A percentile compares a stretch with the other conserved stretches of the same genome.
phyloP scores from a whole-genome alignment of 306 rosid species.

The Geum urbanum region DNA sequence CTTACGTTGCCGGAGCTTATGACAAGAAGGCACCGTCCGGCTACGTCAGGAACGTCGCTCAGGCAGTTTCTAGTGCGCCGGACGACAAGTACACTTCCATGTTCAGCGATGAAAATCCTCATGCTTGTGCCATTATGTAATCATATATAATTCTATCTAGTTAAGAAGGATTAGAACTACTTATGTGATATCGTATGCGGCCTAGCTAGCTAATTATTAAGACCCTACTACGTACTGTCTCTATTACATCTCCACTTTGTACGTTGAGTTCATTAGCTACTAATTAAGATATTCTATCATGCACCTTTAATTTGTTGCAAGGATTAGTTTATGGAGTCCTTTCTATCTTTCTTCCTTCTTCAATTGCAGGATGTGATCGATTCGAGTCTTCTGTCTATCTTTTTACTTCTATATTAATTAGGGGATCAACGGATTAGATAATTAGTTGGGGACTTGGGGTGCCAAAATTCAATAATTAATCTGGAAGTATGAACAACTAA shows the following conservation, averaged over 20 bases:
- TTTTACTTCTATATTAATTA: too few species aligned
- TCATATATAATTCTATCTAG: neutral
- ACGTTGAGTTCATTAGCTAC: neutral
- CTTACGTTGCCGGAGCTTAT: conserved; percentile 73
- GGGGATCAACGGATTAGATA: too few species aligned
- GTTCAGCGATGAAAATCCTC: conserved; percentile 89
- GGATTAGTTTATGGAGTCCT: neutral
- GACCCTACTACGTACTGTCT: neutral
- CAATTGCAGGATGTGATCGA: too few species aligned
- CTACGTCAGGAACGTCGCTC: conserved; percentile 54
- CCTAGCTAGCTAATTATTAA: neutral
- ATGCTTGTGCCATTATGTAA: conserved; percentile 79
- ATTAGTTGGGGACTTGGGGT: neutral
- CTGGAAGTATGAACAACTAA: neutral
- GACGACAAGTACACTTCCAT: conserved; percentile 55
- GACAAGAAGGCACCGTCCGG: conserved; percentile 93
- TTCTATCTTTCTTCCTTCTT: conserved; percentile 5
- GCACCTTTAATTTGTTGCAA: too few species aligned
- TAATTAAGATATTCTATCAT: neutral
- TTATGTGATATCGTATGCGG: neutral
- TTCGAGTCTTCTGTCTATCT: too few species aligned
- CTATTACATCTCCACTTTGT: neutral
- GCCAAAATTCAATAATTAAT: conserved; percentile 10
- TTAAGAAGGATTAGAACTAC: neutral
- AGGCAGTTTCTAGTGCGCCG: conserved; percentile 49